Base-by-base conservation (phyloP, 2,329 filamentous ascomycete species). In the Neodidymelliopsis sp. region DNA sequence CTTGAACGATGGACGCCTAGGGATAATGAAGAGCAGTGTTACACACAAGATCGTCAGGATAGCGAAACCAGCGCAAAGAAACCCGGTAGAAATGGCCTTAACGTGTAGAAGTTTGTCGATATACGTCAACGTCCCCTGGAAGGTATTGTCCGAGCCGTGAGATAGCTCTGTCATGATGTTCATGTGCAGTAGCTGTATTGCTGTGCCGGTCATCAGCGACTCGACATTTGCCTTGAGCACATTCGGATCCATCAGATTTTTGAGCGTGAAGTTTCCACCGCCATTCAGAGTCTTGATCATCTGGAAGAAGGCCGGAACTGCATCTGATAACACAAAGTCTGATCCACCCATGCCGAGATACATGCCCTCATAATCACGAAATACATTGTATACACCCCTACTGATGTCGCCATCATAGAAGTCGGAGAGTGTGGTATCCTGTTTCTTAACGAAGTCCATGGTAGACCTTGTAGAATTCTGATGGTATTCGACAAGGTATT, bases 291-390 rank as follows among this genome's bases (percentile, higher is more conserved):
- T n/a, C n/a, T 11, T 22, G 13, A 42, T n/a, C 18, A 42, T 42
- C 12, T 42, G 39, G 19, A n/a, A 33, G n/a, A 42, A 42, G 5
- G 39, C 28, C 5, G 28, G 27, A 10, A 33, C 20, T 4, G 39
- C 39, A 12, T 42, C 27, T 3, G 39, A 33, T 2, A 42, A 34
- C 12, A 23, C 12, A n/a, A 18, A 42, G 29, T 42, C 39, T 16
- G 20, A 12, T 5, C 39, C 39, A 15, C 39, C 39, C 39, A 42
- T 42, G 6, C 39, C 39, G 20, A 42, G 28, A 15, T 42, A 42
- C 10, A 42, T 9, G 16, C 15, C 25, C 6, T 24, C 15, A 9
- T 31, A 22, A 19, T 42, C 29, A 12, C 15, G 15, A 16, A 42
- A 42, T 10, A 42, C 20, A 6, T 24, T 20, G 6, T 24, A 3